Conservation (phyloP, 2,329 filamentous ascomycete species). For the Talaromyces amestolkiae region DNA sequence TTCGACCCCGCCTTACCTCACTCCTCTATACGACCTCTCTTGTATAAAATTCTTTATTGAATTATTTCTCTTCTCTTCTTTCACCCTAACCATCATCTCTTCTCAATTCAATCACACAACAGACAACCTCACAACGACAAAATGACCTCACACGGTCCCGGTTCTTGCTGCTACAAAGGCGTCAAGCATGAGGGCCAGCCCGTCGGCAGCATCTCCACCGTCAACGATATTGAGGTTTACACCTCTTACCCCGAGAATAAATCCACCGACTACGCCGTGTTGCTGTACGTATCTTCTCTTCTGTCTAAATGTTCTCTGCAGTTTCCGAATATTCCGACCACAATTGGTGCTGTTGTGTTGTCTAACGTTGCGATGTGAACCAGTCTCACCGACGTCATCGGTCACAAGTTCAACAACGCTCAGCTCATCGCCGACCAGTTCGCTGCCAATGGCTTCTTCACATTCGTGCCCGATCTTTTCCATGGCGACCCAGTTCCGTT, state of each 20-base stretch:
- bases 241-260: conserved; percentile 48
- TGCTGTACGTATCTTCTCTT: conserved; percentile 35
- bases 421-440: conserved; percentile 66
- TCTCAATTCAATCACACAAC: background rate
- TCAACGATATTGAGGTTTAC: conserved; percentile 48
- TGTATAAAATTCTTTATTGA: background rate
- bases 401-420: conserved; percentile 53
- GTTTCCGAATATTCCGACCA: background rate
- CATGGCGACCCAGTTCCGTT: conserved; percentile 51
- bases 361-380: background rate
- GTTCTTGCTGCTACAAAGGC: conserved; percentile 17
- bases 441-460: conserved; percentile 65
- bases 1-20: background rate
- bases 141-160: conserved; percentile 16
- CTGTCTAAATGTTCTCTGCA: background rate
- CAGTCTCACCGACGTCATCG: conserved; percentile 51
- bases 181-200: conserved; percentile 45
- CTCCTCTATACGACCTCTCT: background rate
- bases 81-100: background rate
- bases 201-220: conserved; percentile 37
- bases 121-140: background rate
- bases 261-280: conserved; percentile 48
- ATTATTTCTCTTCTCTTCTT: background rate
- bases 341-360: background rate
- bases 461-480: conserved; percentile 64